These are phyloP conservation scores for Arthrobotrys sinensis DNA, from an alignment of 2,329 filamentous ascomycete genomes.

Conservation along the genomic window DNA sequence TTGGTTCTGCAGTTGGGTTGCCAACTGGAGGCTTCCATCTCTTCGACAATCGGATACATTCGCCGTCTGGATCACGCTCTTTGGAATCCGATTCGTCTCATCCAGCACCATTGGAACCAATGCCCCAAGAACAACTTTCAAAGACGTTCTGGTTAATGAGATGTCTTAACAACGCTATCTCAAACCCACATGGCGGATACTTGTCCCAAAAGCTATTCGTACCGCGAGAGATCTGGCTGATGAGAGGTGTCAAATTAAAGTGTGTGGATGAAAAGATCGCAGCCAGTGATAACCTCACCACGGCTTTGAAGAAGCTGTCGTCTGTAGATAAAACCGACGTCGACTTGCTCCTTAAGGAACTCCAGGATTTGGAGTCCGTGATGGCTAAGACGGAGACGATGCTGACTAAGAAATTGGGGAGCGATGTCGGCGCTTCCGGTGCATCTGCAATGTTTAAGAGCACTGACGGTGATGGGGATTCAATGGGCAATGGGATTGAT, in stretches of 20 bases:
- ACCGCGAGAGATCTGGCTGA: constrained; percentile 91
- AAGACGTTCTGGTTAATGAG: constrained; percentile 98
- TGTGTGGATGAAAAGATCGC: constrained; percentile 93
- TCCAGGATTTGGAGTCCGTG: constrained; percentile 88
- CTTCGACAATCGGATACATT: constrained; percentile 87
- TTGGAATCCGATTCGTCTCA: constrained; percentile 76
- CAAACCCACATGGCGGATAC: constrained; percentile 92
- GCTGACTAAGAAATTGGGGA: constrained; percentile 88
- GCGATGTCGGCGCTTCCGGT: constrained; percentile 87
- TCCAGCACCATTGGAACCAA: constrained; percentile 85
- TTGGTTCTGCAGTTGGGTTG: constrained; percentile 71
- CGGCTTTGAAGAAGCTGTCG: constrained; percentile 85
- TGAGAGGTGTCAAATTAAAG: constrained; percentile 93
- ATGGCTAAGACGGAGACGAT: constrained; percentile 86
- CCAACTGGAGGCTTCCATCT: constrained; percentile 80
- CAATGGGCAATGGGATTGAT: constrained; percentile 66
- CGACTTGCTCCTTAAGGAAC: constrained; percentile 91
- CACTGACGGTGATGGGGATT: constrained; percentile 71
- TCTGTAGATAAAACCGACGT: constrained; percentile 90
- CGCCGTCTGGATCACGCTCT: constrained; percentile 72
- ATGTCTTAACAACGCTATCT: constrained; percentile 90
- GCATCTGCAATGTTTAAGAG: constrained; percentile 79
- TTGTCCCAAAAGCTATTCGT: constrained; percentile 92
- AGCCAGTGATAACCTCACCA: constrained; percentile 90
- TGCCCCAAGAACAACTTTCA: constrained; percentile 88